These are phyloP conservation scores for Adiantum capillusveneris DNA, from an alignment of 75 land plant species.

Conservation along the genomic window DNA sequence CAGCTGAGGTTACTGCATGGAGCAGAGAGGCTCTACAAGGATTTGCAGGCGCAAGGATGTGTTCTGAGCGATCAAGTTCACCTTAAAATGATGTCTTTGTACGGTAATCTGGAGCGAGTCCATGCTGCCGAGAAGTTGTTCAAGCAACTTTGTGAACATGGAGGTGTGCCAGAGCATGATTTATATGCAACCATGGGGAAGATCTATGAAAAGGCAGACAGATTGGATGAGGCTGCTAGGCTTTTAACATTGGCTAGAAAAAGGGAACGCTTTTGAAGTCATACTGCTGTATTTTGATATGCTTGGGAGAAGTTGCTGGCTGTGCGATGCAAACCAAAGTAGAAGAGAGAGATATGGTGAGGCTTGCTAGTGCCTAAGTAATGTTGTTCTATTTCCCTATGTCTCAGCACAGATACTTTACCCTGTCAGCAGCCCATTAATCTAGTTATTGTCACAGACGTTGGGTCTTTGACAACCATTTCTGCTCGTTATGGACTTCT, in stretches of 20 bases:
- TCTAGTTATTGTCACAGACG: too few relatives aligned
- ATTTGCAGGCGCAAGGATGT: constrained; percentile 70
- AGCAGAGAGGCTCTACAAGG: constrained; percentile 59
- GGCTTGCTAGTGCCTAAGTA: too few relatives aligned
- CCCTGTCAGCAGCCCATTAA: too few relatives aligned
- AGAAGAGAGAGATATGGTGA: too few relatives aligned
- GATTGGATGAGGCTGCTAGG: constrained; percentile 54
- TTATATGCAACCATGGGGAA: constrained; percentile 52
- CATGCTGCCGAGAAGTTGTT: constrained; percentile 46
- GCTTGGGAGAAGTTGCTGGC: too few relatives aligned
- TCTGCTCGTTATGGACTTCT: too few relatives aligned
- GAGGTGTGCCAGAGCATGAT: constrained; percentile 52
- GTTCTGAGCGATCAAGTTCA: constrained; percentile 63
- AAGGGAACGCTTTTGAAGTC: too few relatives aligned
- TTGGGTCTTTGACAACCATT: too few relatives aligned
- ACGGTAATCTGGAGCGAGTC: constrained; percentile 50
- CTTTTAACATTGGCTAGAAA: background rate
- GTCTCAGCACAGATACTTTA: too few relatives aligned
- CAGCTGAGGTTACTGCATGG: constrained; percentile 46
- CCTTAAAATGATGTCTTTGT: constrained; percentile 74
- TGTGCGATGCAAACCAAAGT: too few relatives aligned
- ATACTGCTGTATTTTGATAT: too few relatives aligned
- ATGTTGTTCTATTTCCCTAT: too few relatives aligned
- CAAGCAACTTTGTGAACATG: constrained; percentile 45
- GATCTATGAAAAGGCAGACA: constrained; percentile 64